Conservation (phyloP, 306 rosid genomes). For the Lathyrus oleraceus region DNA sequence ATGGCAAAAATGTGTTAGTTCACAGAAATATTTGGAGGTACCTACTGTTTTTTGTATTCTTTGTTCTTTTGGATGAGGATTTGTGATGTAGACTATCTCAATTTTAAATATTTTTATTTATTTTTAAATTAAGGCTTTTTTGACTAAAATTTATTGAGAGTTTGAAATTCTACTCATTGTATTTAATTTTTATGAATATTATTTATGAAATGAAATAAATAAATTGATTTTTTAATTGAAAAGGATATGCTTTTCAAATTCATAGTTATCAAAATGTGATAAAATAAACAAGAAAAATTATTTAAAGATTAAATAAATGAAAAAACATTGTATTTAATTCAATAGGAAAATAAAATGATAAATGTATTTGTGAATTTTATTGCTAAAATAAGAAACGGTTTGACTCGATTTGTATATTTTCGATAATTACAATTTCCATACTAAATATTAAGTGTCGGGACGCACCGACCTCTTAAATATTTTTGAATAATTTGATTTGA, state of each 20-base stretch:
- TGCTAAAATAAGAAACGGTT: background rate
- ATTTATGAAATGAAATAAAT: background rate
- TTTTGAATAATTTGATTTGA: too few relatives aligned
- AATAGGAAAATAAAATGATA: background rate
- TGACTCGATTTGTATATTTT: background rate
- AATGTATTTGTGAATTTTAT: background rate
- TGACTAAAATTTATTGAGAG: background rate
- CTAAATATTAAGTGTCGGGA: background rate
- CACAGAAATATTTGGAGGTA: conserved; percentile 20
- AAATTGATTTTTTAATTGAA: background rate
- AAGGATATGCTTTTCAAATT: background rate
- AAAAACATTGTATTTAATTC: background rate
- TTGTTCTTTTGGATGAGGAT: conserved; percentile 13
- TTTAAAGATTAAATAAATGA: background rate
- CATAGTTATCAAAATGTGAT: background rate
- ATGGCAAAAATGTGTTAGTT: conserved; percentile 41
- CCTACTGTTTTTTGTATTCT: conserved; percentile 19
- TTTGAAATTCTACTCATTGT: background rate
- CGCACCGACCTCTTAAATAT: background rate
- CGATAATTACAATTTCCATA: background rate
- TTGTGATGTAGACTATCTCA: conserved; percentile 21
- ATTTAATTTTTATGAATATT: background rate
- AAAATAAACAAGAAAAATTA: background rate
- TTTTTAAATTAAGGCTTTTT: background rate
- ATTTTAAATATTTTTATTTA: background rate